Percentiles rank a stretch among this genome's conserved stretches.
phyloP scores from a whole-genome alignment of 2,329 filamentous ascomycete genomes.

The Alternaria sp. region DNA sequence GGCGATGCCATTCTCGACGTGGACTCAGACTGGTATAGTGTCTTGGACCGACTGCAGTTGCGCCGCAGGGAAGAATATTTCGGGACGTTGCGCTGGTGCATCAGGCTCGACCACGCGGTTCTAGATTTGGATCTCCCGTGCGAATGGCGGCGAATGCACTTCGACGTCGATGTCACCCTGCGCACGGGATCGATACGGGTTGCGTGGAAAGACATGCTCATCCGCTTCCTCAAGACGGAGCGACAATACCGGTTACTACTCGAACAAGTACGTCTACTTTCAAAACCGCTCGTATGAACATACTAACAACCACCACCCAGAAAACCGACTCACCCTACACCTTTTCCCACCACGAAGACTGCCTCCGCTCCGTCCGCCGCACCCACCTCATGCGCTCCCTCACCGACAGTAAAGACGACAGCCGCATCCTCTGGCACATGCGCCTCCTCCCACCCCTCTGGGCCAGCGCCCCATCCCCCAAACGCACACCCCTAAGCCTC shows the following conservation, averaged over 20 bases:
- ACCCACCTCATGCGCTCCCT: slow-evolving; percentile 24
- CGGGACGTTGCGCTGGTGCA: slow-evolving; percentile 33
- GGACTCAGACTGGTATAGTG: neutral
- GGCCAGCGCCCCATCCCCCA: slow-evolving; percentile 13
- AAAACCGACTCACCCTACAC: slow-evolving; percentile 24
- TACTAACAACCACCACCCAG: slow-evolving; percentile 3
- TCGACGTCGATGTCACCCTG: slow-evolving; percentile 19
- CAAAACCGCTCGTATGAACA: neutral
- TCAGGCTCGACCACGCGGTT: slow-evolving; percentile 34
- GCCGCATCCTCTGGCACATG: slow-evolving; percentile 31
- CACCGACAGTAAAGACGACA: slow-evolving; percentile 11
- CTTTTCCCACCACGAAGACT: slow-evolving; percentile 35
- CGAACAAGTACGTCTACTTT: slow-evolving; percentile 18
- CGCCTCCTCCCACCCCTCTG: slow-evolving; percentile 30
- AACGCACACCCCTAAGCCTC: slow-evolving; percentile 13
- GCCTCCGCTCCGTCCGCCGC: slow-evolving; percentile 37
- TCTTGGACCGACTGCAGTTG: slow-evolving; percentile 15
- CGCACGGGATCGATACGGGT: slow-evolving; percentile 10
- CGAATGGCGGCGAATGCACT: slow-evolving; percentile 1
- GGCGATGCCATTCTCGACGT: slow-evolving; percentile 1
- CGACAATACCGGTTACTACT: slow-evolving; percentile 23
- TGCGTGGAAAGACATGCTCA: slow-evolving; percentile 33
- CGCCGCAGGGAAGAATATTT: slow-evolving; percentile 13
- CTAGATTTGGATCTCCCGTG: slow-evolving; percentile 31
- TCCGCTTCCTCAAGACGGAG: slow-evolving; percentile 33